Base-by-base conservation (phyloP, 257 asterid species). In the Solanum virginianum region DNA sequence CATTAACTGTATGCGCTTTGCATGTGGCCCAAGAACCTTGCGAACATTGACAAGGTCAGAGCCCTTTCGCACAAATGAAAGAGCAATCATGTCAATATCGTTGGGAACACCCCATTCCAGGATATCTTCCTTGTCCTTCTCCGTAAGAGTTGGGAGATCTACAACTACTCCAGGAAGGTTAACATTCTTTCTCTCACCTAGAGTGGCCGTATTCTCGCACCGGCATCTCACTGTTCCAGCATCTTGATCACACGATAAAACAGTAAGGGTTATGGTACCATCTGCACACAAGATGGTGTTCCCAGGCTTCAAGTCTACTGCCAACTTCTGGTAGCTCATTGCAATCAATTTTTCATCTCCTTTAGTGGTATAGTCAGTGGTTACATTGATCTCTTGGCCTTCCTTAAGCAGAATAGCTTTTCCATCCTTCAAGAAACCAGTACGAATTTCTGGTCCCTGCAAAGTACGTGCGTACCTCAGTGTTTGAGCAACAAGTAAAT, bases 131-230 rank as follows among this genome's bases (percentile, higher is more conserved):
- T 90, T 92, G 87, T 94, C 98, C 90, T 94, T 94, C 70, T 93
- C 97, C 0, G 98, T 94, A 63, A 94, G 93, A n/a, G 98, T 94
- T 0, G 98, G 98, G 66, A 94, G 98, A 88, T 94, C 97, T 85
- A 94, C 98, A 1, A 94, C 94, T 22, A 94, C 91, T n/a, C 98
- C 98, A 20, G 98, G 98, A 80, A 94, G 88, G 86, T 94, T 94
- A 4, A 94, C 98, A 53, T 94, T 94, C 85, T 94, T 94, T 81
- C 96, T 91, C 94, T 94, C 98, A 1, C 98, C 97, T 69, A 94
- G 86, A 91, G 89, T 89, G 26, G 97, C 95, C 8, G 96, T 91
- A 90, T 94, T 94, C 85, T 93, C 93, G 29, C 97, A 94, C 26
- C 95, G 93, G 83, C 98, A 94, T 83, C 90, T 88, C 90, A 92